Evolutionary conservation across 2,329 filamentous ascomycete species (phyloP).

Genomic region (Sarocladium oryzae): DNA sequence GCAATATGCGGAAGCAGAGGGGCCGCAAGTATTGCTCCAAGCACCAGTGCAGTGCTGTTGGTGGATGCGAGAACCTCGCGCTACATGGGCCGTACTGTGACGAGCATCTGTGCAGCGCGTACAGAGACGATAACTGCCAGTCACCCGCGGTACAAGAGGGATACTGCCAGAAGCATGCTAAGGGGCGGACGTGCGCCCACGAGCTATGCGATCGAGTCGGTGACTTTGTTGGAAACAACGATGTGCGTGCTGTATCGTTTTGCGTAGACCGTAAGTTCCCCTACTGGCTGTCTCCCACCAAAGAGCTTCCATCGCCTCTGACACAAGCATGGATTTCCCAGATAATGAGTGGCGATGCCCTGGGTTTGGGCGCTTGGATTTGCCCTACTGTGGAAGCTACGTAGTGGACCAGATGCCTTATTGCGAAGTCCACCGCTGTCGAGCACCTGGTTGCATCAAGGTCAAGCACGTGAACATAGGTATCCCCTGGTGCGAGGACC

Average conservation of each 20-base stretch:
- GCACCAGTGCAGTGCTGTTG: constrained; percentile 19
- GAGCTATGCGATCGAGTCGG: not conserved
- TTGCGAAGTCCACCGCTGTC: constrained; percentile 24
- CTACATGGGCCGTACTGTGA: not conserved
- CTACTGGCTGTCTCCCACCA: not conserved
- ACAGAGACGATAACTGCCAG: constrained; percentile 19
- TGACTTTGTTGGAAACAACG: not conserved
- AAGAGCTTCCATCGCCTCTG: not conserved
- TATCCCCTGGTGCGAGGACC: constrained; percentile 16
- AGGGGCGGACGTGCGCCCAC: not conserved
- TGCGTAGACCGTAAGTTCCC: constrained; percentile 20
- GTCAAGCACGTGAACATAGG: constrained; percentile 14
- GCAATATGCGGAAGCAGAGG: constrained; percentile 2
- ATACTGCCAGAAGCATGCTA: constrained; percentile 19
- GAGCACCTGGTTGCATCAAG: constrained; percentile 16
- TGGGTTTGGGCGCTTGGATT: constrained; percentile 24
- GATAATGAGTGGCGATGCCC: constrained; percentile 7
- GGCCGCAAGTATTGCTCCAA: constrained; percentile 16
- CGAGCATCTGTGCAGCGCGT: constrained; percentile 11
- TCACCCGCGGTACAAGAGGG: constrained; percentile 14
- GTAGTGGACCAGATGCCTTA: constrained; percentile 17
- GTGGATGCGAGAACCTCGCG: not conserved
- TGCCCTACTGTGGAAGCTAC: constrained; percentile 14
- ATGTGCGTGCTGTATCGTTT: not conserved
- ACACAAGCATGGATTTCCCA: not conserved